Conservation (phyloP, 345 rosid genomes). For the Eucalyptus curtisii region DNA sequence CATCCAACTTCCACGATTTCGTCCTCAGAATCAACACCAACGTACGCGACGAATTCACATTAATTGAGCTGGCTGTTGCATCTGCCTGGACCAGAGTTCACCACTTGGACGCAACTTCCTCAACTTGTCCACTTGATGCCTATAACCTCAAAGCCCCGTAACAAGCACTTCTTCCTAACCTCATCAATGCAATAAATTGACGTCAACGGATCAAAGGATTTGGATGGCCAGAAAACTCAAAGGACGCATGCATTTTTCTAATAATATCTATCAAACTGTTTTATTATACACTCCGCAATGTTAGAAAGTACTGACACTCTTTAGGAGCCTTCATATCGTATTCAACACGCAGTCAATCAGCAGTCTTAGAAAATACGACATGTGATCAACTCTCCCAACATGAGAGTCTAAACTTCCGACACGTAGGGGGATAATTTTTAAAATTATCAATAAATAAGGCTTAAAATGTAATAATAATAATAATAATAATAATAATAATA, state of each 20-base stretch:
- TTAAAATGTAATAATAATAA: too few species aligned
- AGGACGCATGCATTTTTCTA: neutral
- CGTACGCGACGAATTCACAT: neutral
- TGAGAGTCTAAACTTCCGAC: too few species aligned
- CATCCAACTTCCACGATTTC: neutral
- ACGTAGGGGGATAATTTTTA: rapidly evolving
- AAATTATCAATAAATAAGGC: too few species aligned
- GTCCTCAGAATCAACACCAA: neutral
- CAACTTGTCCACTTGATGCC: neutral
- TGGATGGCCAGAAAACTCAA: neutral
- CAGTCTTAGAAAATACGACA: too few species aligned
- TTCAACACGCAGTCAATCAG: rapidly evolving
- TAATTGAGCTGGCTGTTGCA: neutral
- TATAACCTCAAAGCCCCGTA: neutral
- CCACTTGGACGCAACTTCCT: neutral
- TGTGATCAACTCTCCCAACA: too few species aligned
- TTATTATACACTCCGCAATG: neutral
- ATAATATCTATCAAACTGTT: rapidly evolving
- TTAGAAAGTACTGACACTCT: too few species aligned
- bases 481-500: too few species aligned
- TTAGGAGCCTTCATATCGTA: rapidly evolving
- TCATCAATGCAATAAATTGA: neutral
- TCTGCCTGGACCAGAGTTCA: neutral
- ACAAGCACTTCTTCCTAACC: neutral
- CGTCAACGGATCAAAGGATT: neutral